Conservation (phyloP, 495 filamentous ascomycete species). For the Apiosordaria backusii region DNA sequence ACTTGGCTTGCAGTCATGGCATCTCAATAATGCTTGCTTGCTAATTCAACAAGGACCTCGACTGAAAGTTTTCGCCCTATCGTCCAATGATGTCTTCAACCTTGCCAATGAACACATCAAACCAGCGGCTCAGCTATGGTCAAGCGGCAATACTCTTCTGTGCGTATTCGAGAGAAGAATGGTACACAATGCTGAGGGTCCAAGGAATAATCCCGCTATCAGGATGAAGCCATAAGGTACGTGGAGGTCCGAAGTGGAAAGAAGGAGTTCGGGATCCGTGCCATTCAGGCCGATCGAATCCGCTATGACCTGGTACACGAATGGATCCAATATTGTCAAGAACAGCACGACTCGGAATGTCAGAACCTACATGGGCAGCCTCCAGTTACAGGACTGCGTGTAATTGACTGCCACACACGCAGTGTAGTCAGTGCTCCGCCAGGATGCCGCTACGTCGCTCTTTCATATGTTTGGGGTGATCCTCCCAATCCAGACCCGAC, state of each 20-base stretch:
- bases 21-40: no score
- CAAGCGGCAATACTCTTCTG: neutral
- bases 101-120: neutral
- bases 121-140: neutral
- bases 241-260: neutral
- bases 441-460: neutral
- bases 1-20: no score
- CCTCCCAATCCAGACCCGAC: no score
- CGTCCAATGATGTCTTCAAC: neutral
- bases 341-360: neutral
- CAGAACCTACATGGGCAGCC: no score
- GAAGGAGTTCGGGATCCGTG: neutral
- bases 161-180: neutral
- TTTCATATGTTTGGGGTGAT: no score
- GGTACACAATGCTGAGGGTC: no score
- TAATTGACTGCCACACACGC: neutral
- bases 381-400: neutral
- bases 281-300: neutral
- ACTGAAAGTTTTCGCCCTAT: neutral
- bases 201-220: no score
- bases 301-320: neutral
- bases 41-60: no score
- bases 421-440: neutral
- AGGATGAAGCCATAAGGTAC: no score
- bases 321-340: neutral